Evolutionary conservation across 768 basidiomycete genomes (phyloP), one percentile per base, ranked within the genome.

Genomic region (Lyophyllum atratum): DNA sequence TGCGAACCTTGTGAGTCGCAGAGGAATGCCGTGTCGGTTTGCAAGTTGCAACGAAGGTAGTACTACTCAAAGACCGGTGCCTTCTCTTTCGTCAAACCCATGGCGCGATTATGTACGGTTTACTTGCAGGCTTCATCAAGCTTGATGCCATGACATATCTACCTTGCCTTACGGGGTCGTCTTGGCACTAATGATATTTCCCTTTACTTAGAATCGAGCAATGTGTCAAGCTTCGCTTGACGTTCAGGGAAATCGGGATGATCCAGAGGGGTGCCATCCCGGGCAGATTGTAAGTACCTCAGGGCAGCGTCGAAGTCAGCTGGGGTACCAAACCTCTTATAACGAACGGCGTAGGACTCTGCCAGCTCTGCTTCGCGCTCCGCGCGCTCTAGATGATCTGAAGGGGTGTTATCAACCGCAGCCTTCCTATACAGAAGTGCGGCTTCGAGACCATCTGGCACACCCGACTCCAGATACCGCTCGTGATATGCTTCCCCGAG

Each of bases 221-320:
- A 24, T 21, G 24, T 1, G 6, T 44, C 54, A n/a, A 55, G 45
- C 26, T 31, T 46, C 12, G 28, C 24, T 24, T 44, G 46, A 25
- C 46, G 29, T 4, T 34, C 49, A 40, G 51, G 40, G 42, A 54
- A 26, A 10, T 57, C 52, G 8, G 37, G 44, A 39, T 53, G 46
- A 45, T 26, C 51, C 25, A 17, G 12, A 2, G 52, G 45, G 17
- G 53, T 47, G 15, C 29, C 33, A 49, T 46, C 47, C 1, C 54
- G 46, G 3, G 54, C 50, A 10, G 21, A 15, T 54, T 54, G 22
- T 19, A 33, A 37, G 24, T 29, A 33, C 15, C 52, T 15, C n/a
- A 56, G 25, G 4, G 49, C 54, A 12, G 17, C 24, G 29, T 56
- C 52, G 2, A 61, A 40, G 39, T 56, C 50, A 15, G 43, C 17